Evolutionary conservation across 1,284 basidiomycete genomes (phyloP).

Genomic region (Xerocomus minutiporus): DNA sequence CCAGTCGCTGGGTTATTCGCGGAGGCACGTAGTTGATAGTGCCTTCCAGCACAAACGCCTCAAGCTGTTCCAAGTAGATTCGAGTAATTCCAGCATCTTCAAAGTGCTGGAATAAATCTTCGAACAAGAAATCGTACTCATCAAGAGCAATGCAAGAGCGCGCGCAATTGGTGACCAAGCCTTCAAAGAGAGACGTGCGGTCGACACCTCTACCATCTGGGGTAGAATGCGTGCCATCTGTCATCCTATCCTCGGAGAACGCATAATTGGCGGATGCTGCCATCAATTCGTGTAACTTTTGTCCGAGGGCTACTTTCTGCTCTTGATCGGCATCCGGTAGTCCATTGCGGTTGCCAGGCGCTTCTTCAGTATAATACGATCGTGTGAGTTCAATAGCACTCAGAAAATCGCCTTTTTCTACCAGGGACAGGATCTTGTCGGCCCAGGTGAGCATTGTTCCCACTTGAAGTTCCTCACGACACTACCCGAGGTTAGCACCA

Average conservation of each 20-base stretch:
- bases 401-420: conserved; percentile 85
- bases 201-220: conserved; percentile 88
- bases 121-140: conserved; percentile 84
- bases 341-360: conserved; percentile 84
- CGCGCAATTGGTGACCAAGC: conserved; percentile 77
- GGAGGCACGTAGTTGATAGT: conserved; percentile 76
- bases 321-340: conserved; percentile 66
- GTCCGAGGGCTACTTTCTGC: conserved; percentile 66
- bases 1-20: conserved; percentile 80
- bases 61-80: conserved; percentile 86
- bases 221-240: conserved; percentile 80
- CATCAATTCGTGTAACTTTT: conserved; percentile 81
- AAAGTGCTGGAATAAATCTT: conserved; percentile 90
- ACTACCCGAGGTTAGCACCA: conserved; percentile 38
- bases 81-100: conserved; percentile 78
- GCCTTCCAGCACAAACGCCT: conserved; percentile 79
- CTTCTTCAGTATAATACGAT: conserved; percentile 78
- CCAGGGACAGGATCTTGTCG: conserved; percentile 82
- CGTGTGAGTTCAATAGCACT: conserved; percentile 85
- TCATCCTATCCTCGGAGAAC: conserved; percentile 93
- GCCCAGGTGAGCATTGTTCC: conserved; percentile 95
- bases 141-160: conserved; percentile 79
- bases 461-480: conserved; percentile 66
- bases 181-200: conserved; percentile 85
- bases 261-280: conserved; percentile 83